Percentiles rank a stretch among this genome's conserved stretches.
Conservation (phyloP, 2,329 filamentous ascomycete genomes). For the Microascus cirrosus region DNA sequence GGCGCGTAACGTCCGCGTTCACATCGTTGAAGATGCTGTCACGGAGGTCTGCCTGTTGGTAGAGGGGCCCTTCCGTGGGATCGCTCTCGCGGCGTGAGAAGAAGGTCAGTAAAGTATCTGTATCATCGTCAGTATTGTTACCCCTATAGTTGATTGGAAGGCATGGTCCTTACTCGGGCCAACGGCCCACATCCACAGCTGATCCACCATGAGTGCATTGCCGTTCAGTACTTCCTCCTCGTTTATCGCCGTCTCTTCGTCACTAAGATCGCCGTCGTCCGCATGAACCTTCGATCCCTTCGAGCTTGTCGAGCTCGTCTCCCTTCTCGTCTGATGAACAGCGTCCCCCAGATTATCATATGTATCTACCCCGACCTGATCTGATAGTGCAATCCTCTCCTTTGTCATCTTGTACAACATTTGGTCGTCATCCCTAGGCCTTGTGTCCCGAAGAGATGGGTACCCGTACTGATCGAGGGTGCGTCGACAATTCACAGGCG, state of each 20-base stretch:
- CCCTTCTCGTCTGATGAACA: conserved; percentile 6
- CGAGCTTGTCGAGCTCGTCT: conserved; percentile 5
- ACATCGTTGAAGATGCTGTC: conserved; percentile 56
- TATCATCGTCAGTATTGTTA: neutral
- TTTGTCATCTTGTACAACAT: conserved; percentile 58
- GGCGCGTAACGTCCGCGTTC: conserved; percentile 51
- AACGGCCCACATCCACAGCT: conserved; percentile 52
- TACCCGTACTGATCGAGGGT: conserved; percentile 56
- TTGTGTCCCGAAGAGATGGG: conserved; percentile 47
- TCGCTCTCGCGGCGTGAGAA: conserved; percentile 44
- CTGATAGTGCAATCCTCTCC: conserved; percentile 14
- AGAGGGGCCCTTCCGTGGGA: conserved; percentile 41
- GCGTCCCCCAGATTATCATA: conserved; percentile 6
- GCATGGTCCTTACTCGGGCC: conserved; percentile 30
- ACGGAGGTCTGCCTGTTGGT: conserved; percentile 49
- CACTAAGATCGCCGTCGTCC: conserved; percentile 7
- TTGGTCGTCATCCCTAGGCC: conserved; percentile 52
- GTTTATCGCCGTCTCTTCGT: conserved; percentile 21
- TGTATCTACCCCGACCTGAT: conserved; percentile 3
- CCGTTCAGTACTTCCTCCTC: conserved; percentile 32
- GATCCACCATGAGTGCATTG: conserved; percentile 56
- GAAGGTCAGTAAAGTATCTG: conserved; percentile 41
- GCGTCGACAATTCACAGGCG: conserved; percentile 48
- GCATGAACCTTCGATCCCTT: conserved; percentile 1
- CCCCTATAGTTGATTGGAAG: neutral